phyloP scores from a whole-genome alignment of 257 asterid genomes.

The Paulownia fortunei region DNA sequence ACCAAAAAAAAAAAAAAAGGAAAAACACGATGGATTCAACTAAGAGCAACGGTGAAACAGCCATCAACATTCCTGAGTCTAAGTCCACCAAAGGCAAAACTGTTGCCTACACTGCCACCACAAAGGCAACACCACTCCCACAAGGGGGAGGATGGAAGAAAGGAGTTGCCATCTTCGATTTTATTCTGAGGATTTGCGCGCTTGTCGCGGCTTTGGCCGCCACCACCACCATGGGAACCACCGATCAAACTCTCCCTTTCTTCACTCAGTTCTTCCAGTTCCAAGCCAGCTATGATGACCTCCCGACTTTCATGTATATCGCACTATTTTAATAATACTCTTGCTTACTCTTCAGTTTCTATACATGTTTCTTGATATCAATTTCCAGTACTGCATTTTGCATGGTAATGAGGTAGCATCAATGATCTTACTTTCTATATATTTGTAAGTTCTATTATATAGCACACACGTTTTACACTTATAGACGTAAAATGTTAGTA shows the following conservation, averaged over 20 bases:
- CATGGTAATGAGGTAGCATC: background rate
- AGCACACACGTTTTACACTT: too few relatives aligned
- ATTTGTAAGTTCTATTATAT: too few relatives aligned
- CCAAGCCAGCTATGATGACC: conserved; percentile 60
- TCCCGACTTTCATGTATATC: conserved; percentile 49
- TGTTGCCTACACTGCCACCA: conserved; percentile 21
- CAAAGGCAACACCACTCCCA: conserved; percentile 22
- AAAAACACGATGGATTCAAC: conserved; percentile 29
- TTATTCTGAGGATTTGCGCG: conserved; percentile 45
- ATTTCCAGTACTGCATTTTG: background rate
- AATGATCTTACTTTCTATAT: background rate
- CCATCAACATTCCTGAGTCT: conserved; percentile 37
- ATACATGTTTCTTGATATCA: background rate
- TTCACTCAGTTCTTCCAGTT: conserved; percentile 62
- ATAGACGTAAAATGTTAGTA: too few relatives aligned
- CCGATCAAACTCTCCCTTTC: conserved; percentile 57
- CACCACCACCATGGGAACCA: conserved; percentile 57
- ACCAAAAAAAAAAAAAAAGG: background rate
- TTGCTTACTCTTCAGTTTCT: background rate
- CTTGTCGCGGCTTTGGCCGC: conserved; percentile 53
- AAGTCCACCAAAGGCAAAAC: conserved; percentile 36
- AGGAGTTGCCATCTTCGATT: conserved; percentile 49
- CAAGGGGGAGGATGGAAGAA: conserved; percentile 40
- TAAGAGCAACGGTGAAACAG: conserved; percentile 24
- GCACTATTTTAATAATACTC: background rate